A percentile compares a stretch with the other conserved stretches of the same genome.
Conservation (phyloP, 108 stramenopile species). For the Hondaea fermentalgiana region DNA sequence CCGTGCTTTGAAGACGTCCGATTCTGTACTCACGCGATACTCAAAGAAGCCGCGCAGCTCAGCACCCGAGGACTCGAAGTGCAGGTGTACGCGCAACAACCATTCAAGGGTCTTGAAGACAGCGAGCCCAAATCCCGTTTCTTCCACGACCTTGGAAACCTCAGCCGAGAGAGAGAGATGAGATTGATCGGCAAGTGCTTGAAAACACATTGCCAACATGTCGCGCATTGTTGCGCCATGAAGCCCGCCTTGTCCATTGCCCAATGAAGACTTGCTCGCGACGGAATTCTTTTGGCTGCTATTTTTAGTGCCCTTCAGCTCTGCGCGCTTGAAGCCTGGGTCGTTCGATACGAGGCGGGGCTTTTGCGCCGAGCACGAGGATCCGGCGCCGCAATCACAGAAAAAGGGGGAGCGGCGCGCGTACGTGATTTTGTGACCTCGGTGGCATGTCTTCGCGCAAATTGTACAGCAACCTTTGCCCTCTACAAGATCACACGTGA, state of each 20-base stretch:
- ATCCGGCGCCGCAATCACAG: slow-evolving; percentile 33
- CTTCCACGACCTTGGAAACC: neutral
- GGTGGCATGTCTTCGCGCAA: slow-evolving; percentile 32
- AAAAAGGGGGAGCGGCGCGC: slow-evolving; percentile 36
- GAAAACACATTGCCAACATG: neutral
- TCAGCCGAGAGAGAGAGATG: neutral
- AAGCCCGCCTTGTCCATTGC: too few species aligned
- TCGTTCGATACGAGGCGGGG: neutral
- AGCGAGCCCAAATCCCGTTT: neutral
- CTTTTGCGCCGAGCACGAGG: neutral
- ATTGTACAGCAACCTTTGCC: slow-evolving; percentile 36
- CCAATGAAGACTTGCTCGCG: too few species aligned
- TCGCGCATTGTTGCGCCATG: neutral
- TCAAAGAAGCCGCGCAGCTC: neutral
- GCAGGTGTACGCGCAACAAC: too few species aligned
- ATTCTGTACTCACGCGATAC: neutral
- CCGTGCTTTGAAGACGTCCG: neutral
- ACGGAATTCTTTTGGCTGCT: too few species aligned
- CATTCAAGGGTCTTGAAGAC: neutral
- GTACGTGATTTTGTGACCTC: slow-evolving; percentile 31
- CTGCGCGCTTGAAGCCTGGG: neutral
- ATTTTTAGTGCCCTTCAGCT: neutral
- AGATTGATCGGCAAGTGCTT: neutral
- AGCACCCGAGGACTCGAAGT: too few species aligned
- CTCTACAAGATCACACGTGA: slow-evolving; percentile 29